Base-by-base conservation (phyloP, 2,329 filamentous ascomycete genomes). In the Fusarium hostae region DNA sequence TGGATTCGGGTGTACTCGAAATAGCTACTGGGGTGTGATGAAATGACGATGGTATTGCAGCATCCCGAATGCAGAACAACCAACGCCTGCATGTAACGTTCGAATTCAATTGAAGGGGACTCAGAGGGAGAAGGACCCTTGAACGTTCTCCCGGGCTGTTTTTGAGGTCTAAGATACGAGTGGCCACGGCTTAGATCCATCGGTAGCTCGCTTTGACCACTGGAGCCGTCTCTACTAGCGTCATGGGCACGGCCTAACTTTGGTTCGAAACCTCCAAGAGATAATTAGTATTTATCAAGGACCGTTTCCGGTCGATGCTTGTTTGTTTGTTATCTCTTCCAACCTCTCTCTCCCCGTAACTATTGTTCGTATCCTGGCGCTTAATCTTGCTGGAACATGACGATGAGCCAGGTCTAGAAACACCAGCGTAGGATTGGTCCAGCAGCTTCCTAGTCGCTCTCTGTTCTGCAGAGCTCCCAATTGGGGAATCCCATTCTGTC, bases 381-480 rank as follows among this genome's bases (percentile, higher is more conserved):
- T 76, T 76, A 74, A 71, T 75, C 41, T 68, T 63, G 55, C 63
- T 72, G 65, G 52, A 72, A 72, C 66, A 68, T 47, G 63, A 61
- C 44, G 59, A 63, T 66, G 67, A 59, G 47, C 73, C 59, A 59
- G 65, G 71, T 61, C 72, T 63, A 61, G 52, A 73, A 68, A 63
- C 52, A 56, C 66, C 61, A 76, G 57, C 57, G 71, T 73, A 74
- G 69, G 71, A 76, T 76, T 75, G 73, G 74, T 40, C 66, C 71
- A 66, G 55, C 63, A 65, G 60, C 39, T 52, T 66, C 63, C 66
- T 77, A 72, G 69, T 74, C 63, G 61, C 40, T 61, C 52, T 61
- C 59, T 50, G 59, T 66, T 63, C 70, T 76, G 75, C 75, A 76
- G 37, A 63, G 63, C 65, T 71, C 75, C 73, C 73, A 55, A 76